A percentile compares a stretch with the other conserved stretches of the same genome.
Conservation (phyloP, 495 filamentous ascomycete species). For the Rhypophila decipiens region DNA sequence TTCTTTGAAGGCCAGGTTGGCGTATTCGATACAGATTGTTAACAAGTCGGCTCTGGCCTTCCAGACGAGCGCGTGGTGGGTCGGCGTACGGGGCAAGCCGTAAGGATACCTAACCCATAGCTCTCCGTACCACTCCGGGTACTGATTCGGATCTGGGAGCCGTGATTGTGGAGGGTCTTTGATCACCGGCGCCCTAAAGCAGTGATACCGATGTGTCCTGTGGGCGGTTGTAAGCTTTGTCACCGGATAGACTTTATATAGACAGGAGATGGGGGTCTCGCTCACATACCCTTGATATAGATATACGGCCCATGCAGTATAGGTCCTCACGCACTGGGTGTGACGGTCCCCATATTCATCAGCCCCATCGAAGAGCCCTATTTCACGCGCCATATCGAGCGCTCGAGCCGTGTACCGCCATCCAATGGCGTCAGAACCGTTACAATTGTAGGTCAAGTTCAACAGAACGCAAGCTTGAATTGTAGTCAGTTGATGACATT, state of each 20-base stretch:
- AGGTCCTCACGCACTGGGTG: slow-evolving; percentile 18
- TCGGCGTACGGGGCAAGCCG: slow-evolving; percentile 15
- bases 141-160: slow-evolving; percentile 23
- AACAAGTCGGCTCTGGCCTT: slow-evolving; percentile 31
- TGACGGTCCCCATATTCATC: slow-evolving; percentile 3
- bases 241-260: too few relatives aligned
- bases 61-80: slow-evolving; percentile 18
- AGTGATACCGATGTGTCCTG: slow-evolving; percentile 23
- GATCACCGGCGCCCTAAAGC: slow-evolving; percentile 19
- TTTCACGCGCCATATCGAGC: slow-evolving; percentile 27
- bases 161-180: slow-evolving; percentile 18
- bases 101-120: slow-evolving; percentile 30
- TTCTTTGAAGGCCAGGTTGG: slow-evolving; percentile 10
- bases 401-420: slow-evolving; percentile 26
- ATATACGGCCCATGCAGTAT: slow-evolving; percentile 33
- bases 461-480: slow-evolving; percentile 30
- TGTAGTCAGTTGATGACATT: slow-evolving; percentile 20
- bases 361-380: slow-evolving; percentile 19
- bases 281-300: slow-evolving; percentile 30
- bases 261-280: too few relatives aligned
- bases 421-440: slow-evolving; percentile 31
- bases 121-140: slow-evolving; percentile 33
- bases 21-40: slow-evolving; percentile 25
- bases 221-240: background rate
- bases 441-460: slow-evolving; percentile 21